A percentile compares a stretch with the other conserved stretches of the same genome.
These are phyloP conservation scores for Cutaneotrichosporon spelunceum DNA, from an alignment of 1,284 basidiomycete genomes.

Conservation along the genomic window DNA sequence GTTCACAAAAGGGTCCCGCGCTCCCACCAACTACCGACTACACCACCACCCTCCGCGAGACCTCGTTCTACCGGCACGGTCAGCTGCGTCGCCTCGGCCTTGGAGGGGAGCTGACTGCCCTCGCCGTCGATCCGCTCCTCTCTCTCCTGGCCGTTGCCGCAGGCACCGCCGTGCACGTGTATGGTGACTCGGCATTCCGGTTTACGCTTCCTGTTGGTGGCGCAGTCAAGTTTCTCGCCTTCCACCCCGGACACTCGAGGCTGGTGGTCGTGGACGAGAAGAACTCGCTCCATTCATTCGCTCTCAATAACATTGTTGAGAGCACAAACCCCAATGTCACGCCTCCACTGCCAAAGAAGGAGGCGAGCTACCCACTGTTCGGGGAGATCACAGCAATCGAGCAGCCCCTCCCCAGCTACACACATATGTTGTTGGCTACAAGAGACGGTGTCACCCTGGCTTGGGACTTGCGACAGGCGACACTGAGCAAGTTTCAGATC, in stretches of 20 bases:
- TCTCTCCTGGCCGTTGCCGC: slow-evolving; percentile 69
- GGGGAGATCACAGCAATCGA: slow-evolving; percentile 39
- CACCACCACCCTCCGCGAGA: slow-evolving; percentile 46
- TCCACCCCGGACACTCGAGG: slow-evolving; percentile 47
- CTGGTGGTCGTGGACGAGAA: slow-evolving; percentile 44
- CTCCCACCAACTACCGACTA: slow-evolving; percentile 41
- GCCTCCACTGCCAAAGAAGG: slow-evolving; percentile 38
- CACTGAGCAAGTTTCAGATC: slow-evolving; percentile 62
- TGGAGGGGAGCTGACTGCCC: slow-evolving; percentile 58
- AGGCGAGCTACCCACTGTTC: slow-evolving; percentile 34
- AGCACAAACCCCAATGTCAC: slow-evolving; percentile 31
- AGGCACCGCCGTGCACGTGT: slow-evolving; percentile 43
- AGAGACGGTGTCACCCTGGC: slow-evolving; percentile 55
- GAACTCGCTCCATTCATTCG: slow-evolving; percentile 43
- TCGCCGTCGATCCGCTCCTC: slow-evolving; percentile 68
- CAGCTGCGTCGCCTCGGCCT: slow-evolving; percentile 47
- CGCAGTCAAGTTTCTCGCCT: slow-evolving; percentile 45
- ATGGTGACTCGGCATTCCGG: slow-evolving; percentile 44
- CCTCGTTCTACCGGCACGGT: slow-evolving; percentile 48
- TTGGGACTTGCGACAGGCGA: slow-evolving; percentile 65
- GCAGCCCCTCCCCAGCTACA: slow-evolving; percentile 42
- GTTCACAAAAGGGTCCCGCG: slow-evolving; percentile 33
- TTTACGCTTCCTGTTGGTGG: slow-evolving; percentile 38
- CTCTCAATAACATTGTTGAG: slow-evolving; percentile 39
- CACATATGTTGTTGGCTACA: slow-evolving; percentile 48